A percentile compares a stretch with the other conserved stretches of the same genome.
These are phyloP conservation scores for Pythium sp. DNA, from an alignment of 352 stramenopile genomes.

Conservation along the genomic window DNA sequence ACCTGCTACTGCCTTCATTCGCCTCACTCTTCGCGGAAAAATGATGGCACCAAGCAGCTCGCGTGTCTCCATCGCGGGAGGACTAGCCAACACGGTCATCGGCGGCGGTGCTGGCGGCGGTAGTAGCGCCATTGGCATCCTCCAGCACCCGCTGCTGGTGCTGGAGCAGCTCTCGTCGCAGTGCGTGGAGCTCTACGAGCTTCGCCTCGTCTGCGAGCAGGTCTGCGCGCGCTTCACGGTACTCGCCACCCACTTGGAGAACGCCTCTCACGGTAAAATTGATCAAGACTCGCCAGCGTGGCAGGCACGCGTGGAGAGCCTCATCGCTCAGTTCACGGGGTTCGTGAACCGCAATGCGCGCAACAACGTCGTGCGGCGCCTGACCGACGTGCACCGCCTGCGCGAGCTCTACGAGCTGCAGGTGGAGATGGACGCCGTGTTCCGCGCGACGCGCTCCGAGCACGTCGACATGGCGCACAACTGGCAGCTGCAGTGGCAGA, in stretches of 20 bases:
- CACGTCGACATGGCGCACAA: constrained; percentile 42
- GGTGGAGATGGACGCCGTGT: constrained; percentile 33
- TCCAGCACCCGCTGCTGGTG: constrained; percentile 15
- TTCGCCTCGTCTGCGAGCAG: constrained; percentile 12
- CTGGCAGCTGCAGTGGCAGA: constrained; percentile 52
- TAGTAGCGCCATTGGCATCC: background rate
- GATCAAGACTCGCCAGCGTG: background rate
- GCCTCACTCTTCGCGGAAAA: background rate
- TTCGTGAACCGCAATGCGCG: constrained; percentile 30
- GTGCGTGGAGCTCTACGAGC: constrained; percentile 17
- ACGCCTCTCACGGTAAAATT: background rate
- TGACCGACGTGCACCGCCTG: constrained; percentile 34
- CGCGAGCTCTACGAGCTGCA: constrained; percentile 37
- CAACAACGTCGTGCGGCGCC: constrained; percentile 30
- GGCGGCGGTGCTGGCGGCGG: background rate
- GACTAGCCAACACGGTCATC: background rate
- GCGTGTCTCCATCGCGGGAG: background rate
- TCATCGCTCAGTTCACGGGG: constrained; percentile 27
- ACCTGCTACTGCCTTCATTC: background rate
- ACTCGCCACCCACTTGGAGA: constrained; percentile 7
- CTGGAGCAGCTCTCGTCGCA: constrained; percentile 20
- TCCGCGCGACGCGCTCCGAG: constrained; percentile 31
- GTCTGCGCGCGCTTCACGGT: constrained; percentile 12
- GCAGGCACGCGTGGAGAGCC: constrained; percentile 11
- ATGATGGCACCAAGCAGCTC: constrained; percentile 2